Evolutionary conservation across 2,329 filamentous ascomycete genomes (phyloP), one percentile per base, ranked within the genome.

Genomic region (Colletotrichum sp.): DNA sequence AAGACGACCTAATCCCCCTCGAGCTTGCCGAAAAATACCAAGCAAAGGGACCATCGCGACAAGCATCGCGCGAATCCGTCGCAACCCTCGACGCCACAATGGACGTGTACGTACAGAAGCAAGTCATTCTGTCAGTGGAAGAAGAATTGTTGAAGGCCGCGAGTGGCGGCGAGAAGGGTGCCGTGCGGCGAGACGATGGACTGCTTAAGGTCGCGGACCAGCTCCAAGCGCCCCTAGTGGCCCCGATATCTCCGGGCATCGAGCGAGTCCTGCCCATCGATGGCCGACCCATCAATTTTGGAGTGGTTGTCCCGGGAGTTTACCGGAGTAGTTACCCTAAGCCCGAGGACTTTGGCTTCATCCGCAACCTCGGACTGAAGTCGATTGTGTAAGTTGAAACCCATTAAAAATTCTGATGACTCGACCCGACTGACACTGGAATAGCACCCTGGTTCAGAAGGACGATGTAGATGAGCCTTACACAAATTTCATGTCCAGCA

Each of bases 291-390:
- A 80, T 86, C 78, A 98, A 98, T 82, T 98, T 96, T 84, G 95
- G 94, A 21, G 86, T 92, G 32, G 94, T 98, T 24, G 86, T 93
- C 24, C 90, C 92, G 8, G 93, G 94, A 10, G 89, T 98, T 32
- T 98, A 95, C 83, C 92, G 96, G 69, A 96, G 95, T 84, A 94
- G 94, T 78, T 98, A 96, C 82, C 96, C 96, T 4, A 87, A 92
- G 77, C 84, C 89, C 7, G 89, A 93, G 72, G 94, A 98, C 81
- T 94, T 94, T 78, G 87, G 88, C 5, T 96, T 94, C 81, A 86
- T 98, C 71, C 87, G 90, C 80, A 88, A 87, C 30, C 87, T 98
- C 66, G 88, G 91, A 13, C 87, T 98, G 77, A 96, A 95, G 86
- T 96, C 94, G 18, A 93, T 98, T 74, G 89, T 98, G 92, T 95